These are phyloP conservation scores for Scutellaria galericulata DNA, from an alignment of 257 asterid species.

Conservation along the genomic window DNA sequence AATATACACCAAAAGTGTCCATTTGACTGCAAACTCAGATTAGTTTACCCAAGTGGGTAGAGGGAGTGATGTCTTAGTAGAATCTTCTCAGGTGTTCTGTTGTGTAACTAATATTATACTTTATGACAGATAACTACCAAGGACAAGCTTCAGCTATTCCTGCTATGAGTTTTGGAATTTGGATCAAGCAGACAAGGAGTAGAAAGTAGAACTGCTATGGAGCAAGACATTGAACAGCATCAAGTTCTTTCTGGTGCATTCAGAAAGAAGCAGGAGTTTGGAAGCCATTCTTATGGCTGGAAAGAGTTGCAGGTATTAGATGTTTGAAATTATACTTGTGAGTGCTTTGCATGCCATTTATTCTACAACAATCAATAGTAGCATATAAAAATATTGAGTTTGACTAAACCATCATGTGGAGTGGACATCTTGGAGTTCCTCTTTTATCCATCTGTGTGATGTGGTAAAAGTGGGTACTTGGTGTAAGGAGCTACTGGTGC, in stretches of 20 bases:
- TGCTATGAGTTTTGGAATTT: conserved; percentile 47
- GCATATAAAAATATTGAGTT: conserved; percentile 1
- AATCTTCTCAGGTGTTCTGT: conserved; percentile 15
- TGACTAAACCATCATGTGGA: conserved; percentile 17
- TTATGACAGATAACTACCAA: conserved; percentile 68
- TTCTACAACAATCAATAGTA: conserved; percentile 23
- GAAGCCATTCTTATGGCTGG: conserved; percentile 47
- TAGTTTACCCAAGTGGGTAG: background rate
- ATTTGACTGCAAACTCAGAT: conserved; percentile 15
- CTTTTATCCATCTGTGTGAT: conserved; percentile 11
- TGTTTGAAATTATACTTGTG: conserved; percentile 4
- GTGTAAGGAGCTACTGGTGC: conserved; percentile 16
- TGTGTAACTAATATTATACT: conserved; percentile 25
- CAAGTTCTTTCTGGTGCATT: conserved; percentile 48
- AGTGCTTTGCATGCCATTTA: conserved; percentile 9
- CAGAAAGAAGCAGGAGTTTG: conserved; percentile 48
- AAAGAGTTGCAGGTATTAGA: conserved; percentile 75
- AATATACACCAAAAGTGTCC: conserved; percentile 7
- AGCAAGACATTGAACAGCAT: conserved; percentile 54
- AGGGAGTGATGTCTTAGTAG: background rate
- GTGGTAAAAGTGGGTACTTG: conserved; percentile 10
- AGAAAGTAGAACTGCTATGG: conserved; percentile 33
- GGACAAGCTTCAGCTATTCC: conserved; percentile 56
- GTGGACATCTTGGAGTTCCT: background rate
- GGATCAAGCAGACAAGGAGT: conserved; percentile 46